Percentiles rank a stretch among this genome's conserved stretches.
Conservation (phyloP, 2,329 filamentous ascomycete species). For the Fusarium sp. region DNA sequence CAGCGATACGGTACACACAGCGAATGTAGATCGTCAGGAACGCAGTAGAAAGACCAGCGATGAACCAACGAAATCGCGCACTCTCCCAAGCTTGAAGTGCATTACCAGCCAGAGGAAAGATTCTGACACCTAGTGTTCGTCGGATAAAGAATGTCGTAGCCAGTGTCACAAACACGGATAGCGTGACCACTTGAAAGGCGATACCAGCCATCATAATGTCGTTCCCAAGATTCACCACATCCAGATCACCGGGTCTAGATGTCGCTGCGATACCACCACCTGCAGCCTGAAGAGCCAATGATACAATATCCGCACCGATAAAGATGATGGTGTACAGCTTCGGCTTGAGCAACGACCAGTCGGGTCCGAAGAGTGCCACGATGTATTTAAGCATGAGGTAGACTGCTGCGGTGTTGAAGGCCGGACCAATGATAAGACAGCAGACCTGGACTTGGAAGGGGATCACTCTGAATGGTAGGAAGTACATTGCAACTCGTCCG, state of each 20-base stretch:
- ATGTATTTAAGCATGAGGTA: conserved; percentile 19
- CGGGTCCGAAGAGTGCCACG: conserved; percentile 2
- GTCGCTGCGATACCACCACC: conserved; percentile 17
- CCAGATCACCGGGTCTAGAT: background rate
- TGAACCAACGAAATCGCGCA: background rate
- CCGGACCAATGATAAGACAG: conserved; percentile 15
- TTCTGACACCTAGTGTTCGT: background rate
- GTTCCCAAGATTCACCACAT: background rate
- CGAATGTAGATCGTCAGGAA: conserved; percentile 18
- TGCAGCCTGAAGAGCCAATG: conserved; percentile 1
- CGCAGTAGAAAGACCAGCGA: background rate
- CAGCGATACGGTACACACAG: conserved; percentile 18
- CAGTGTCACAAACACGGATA: conserved; percentile 1
- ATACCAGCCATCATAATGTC: conserved; percentile 17
- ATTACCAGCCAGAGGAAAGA: background rate
- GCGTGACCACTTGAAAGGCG: conserved; percentile 7
- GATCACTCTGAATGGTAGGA: background rate
- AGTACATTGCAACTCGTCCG: conserved; percentile 13
- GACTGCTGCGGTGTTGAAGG: conserved; percentile 19
- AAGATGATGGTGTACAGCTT: conserved; percentile 22
- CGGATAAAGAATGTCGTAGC: background rate
- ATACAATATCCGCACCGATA: conserved; percentile 6
- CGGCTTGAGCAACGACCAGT: conserved; percentile 10
- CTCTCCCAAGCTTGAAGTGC: background rate
- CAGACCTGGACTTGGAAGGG: conserved; percentile 12